These are phyloP conservation scores for Sporothrix humicola DNA, from an alignment of 2,329 filamentous ascomycete genomes.

Conservation along the genomic window DNA sequence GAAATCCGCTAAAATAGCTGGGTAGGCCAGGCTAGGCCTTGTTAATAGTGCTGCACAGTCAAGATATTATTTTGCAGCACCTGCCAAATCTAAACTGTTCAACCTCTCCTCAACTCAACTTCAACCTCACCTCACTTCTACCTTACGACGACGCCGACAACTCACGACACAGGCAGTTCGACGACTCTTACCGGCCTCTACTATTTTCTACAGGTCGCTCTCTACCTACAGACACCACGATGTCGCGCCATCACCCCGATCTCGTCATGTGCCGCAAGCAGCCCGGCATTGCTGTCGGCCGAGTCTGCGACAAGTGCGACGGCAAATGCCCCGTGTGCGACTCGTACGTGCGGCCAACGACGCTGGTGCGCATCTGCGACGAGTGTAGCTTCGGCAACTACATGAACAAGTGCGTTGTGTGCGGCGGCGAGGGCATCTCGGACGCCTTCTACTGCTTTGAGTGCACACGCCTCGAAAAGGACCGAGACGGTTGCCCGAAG, in stretches of 20 bases:
- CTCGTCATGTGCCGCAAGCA: constrained; percentile 99
- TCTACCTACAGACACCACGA: constrained; percentile 46
- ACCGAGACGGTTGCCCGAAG: constrained; percentile 96
- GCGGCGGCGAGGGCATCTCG: constrained; percentile 91
- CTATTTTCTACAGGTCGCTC: background rate
- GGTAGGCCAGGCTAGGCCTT: background rate
- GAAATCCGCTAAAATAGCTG: constrained; percentile 29
- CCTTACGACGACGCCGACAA: background rate
- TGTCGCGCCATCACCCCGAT: constrained; percentile 97
- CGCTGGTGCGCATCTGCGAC: constrained; percentile 97
- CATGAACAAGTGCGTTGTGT: constrained; percentile 99
- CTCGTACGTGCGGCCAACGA: constrained; percentile 96
- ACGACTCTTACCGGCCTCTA: background rate
- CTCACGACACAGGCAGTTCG: background rate
- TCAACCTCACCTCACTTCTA: background rate
- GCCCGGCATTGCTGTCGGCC: constrained; percentile 94
- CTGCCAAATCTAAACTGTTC: constrained; percentile 3
- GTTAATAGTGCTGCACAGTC: background rate
- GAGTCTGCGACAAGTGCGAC: constrained; percentile 99
- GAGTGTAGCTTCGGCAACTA: constrained; percentile 99
- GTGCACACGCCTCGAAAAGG: constrained; percentile 95
- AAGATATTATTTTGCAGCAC: constrained; percentile 13
- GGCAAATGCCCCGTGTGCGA: constrained; percentile 99
- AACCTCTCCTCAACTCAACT: constrained; percentile 5
- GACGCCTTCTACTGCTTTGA: constrained; percentile 99